A percentile compares a stretch with the other conserved stretches of the same genome.
Evolutionary conservation across 2,329 filamentous ascomycete species (phyloP).

Genomic region (Sporothrix humicola): DNA sequence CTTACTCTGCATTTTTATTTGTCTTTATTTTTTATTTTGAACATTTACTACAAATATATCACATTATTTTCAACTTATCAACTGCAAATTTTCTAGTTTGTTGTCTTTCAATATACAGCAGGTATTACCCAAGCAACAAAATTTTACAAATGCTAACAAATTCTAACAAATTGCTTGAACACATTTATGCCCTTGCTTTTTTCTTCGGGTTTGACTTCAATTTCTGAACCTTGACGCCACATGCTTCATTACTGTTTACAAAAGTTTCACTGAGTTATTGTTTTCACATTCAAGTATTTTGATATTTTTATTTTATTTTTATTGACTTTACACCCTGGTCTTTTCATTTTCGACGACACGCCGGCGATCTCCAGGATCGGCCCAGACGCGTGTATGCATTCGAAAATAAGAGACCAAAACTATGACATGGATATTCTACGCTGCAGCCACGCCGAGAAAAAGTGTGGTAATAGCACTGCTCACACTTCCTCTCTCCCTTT

Average conservation of each 20-base stretch:
- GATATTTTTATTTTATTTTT: background rate
- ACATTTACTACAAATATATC: background rate
- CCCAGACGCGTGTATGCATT: background rate
- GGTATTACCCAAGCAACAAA: no score
- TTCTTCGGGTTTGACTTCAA: background rate
- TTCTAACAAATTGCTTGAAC: background rate
- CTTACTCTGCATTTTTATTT: background rate
- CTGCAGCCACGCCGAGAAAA: background rate
- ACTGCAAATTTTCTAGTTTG: background rate
- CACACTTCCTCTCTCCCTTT: background rate
- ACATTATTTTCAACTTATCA: background rate
- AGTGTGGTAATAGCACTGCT: background rate
- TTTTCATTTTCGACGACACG: background rate
- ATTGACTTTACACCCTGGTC: background rate
- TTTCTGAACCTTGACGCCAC: background rate
- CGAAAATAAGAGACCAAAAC: background rate
- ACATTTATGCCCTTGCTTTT: background rate
- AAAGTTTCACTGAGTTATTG: background rate
- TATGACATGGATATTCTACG: background rate
- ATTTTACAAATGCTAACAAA: background rate
- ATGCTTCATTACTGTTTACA: background rate
- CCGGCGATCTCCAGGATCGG: slow-evolving; percentile 33
- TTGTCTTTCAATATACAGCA: background rate
- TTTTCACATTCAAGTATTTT: background rate
- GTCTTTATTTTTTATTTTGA: background rate